These are phyloP conservation scores for Suillus clintonianus DNA, from an alignment of 768 basidiomycete genomes.

Conservation along the genomic window DNA sequence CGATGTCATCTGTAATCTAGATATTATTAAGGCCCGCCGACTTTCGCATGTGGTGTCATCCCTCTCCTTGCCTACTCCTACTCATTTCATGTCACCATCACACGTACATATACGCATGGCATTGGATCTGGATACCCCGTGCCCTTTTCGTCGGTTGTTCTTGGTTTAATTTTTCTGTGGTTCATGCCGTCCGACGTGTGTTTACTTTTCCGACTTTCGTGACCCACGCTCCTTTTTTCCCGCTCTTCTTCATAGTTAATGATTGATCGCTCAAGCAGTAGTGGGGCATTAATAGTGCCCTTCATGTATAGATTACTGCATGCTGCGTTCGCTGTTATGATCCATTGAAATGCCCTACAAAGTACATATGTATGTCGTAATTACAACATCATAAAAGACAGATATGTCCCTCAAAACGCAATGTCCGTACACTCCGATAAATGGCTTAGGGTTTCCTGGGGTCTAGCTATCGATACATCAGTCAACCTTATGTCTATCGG, in stretches of 20 bases:
- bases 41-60: constrained; percentile 13
- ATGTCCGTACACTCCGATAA: not conserved
- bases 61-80: constrained; percentile 8
- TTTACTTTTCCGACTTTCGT: not conserved
- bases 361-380: not conserved
- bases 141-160: constrained; percentile 3
- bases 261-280: not conserved
- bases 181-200: constrained; percentile 1
- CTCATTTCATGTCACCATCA: constrained; percentile 3
- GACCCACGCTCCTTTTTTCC: constrained; percentile 9
- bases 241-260: constrained; percentile 3
- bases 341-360: not conserved
- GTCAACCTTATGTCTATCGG: not conserved
- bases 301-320: not conserved
- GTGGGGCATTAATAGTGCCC: not conserved
- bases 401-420: not conserved
- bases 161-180: constrained; percentile 2
- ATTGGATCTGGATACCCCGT: constrained; percentile 9
- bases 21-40: constrained; percentile 12
- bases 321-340: not conserved
- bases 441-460: not conserved
- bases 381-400: not conserved
- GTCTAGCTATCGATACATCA: not conserved
- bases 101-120: constrained; percentile 11
- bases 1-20: constrained; percentile 13